phyloP scores from a whole-genome alignment of 1,139 yeast species.

The Citeromyces hawaiiensis region DNA sequence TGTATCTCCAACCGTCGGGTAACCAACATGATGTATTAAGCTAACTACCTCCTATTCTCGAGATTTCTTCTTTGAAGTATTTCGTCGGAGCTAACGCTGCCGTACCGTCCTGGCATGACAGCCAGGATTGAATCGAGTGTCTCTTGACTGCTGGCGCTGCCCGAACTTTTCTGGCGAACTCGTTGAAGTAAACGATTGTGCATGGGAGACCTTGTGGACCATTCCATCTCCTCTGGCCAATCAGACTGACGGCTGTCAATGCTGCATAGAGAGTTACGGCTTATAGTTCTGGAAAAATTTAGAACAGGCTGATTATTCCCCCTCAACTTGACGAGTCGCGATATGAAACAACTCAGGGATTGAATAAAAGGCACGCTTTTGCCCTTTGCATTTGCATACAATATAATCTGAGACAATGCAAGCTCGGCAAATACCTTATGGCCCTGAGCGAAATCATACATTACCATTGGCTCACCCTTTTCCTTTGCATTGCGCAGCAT shows the following conservation, averaged over 20 bases:
- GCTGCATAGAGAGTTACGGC: neutral
- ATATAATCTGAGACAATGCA: neutral
- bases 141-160: neutral
- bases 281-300: neutral
- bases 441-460: neutral
- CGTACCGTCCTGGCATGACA: slow-evolving; percentile 1
- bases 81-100: neutral
- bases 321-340: neutral
- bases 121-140: neutral
- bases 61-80: slow-evolving; percentile 1
- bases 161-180: neutral
- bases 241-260: neutral
- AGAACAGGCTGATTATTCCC: neutral
- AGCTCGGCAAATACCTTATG: neutral
- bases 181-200: neutral
- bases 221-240: neutral
- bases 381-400: neutral
- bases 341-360: neutral
- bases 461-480: neutral
- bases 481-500: neutral
- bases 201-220: neutral
- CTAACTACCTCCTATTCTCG: no score
- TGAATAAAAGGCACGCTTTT: neutral
- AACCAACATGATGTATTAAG: no score
- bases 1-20: no score